Evolutionary conservation across 192 early-diverging fungal genomes (phyloP).

Genomic region (Coemansia sp.): DNA sequence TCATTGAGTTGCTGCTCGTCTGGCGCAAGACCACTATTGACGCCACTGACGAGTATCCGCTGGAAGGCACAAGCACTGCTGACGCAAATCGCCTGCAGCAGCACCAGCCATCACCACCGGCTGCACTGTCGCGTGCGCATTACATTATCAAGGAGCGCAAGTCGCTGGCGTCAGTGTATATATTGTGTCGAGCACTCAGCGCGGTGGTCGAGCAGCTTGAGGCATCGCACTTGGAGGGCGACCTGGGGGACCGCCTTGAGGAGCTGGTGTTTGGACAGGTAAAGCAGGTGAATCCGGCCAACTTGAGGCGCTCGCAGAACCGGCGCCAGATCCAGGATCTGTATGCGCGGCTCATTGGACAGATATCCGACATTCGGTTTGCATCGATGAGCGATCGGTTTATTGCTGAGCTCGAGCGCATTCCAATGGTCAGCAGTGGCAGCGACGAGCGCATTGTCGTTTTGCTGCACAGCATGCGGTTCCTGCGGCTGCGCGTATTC

Average conservation of each 20-base stretch:
- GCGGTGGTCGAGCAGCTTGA: constrained; percentile 78
- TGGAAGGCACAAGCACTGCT: constrained; percentile 20
- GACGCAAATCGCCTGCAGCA: background rate
- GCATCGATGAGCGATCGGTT: constrained; percentile 92
- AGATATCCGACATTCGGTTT: constrained; percentile 85
- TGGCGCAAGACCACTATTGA: constrained; percentile 73
- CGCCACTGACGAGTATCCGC: constrained; percentile 27
- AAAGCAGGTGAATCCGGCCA: constrained; percentile 75
- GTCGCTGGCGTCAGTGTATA: constrained; percentile 72
- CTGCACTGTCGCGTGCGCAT: constrained; percentile 38
- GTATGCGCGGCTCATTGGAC: constrained; percentile 90
- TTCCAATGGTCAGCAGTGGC: constrained; percentile 57
- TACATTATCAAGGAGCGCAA: constrained; percentile 43
- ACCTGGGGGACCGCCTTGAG: constrained; percentile 84
- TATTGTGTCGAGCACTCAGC: constrained; percentile 83
- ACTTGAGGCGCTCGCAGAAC: constrained; percentile 68
- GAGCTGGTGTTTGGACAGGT: constrained; percentile 92
- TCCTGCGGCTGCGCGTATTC: constrained; percentile 89
- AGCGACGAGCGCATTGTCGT: constrained; percentile 81
- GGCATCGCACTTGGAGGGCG: constrained; percentile 68
- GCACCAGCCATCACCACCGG: constrained; percentile 1
- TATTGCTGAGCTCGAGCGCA: constrained; percentile 80
- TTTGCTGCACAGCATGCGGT: constrained; percentile 86
- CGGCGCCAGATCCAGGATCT: constrained; percentile 85
- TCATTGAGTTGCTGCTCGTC: constrained; percentile 74